These are phyloP conservation scores for Kluyveromyces sp. DNA, from an alignment of 1,139 yeast genomes.

Conservation along the genomic window DNA sequence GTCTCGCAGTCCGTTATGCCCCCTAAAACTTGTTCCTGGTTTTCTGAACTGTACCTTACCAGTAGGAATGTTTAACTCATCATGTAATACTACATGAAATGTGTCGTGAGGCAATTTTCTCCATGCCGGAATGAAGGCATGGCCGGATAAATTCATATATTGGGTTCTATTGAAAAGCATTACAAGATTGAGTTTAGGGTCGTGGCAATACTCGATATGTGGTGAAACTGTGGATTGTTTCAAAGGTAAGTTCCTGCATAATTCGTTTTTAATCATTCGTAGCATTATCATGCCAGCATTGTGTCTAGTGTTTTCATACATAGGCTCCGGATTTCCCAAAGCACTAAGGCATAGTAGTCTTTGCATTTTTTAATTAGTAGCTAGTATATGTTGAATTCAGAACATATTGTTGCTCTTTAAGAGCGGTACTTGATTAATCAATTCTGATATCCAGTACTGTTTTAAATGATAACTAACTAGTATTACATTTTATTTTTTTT, in stretches of 20 bases:
- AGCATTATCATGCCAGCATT: conserved; percentile 48
- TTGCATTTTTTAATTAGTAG: not conserved
- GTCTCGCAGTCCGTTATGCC: conserved; percentile 73
- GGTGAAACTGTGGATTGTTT: conserved; percentile 9
- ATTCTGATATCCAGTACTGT: no score
- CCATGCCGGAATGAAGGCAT: conserved; percentile 43
- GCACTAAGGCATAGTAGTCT: conserved; percentile 39
- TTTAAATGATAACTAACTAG: no score
- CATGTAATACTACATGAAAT: conserved; percentile 57
- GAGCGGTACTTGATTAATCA: no score
- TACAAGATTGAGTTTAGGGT: conserved; percentile 21
- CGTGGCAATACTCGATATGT: conserved; percentile 15
- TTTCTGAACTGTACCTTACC: conserved; percentile 57
- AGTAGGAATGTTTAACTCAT: conserved; percentile 57
- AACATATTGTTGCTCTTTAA: not conserved
- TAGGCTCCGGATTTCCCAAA: conserved; percentile 71
- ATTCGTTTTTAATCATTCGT: conserved; percentile 15
- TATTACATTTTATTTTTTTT: no score
- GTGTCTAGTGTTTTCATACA: conserved; percentile 59
- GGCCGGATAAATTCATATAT: conserved; percentile 67
- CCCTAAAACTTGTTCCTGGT: conserved; percentile 54
- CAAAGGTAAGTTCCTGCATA: conserved; percentile 14
- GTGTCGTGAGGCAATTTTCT: conserved; percentile 32
- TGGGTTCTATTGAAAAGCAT: conserved; percentile 43
- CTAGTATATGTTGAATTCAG: not conserved